Evolutionary conservation across 306 rosid genomes (phyloP).

Genomic region (Hippophae gyantsensis): DNA sequence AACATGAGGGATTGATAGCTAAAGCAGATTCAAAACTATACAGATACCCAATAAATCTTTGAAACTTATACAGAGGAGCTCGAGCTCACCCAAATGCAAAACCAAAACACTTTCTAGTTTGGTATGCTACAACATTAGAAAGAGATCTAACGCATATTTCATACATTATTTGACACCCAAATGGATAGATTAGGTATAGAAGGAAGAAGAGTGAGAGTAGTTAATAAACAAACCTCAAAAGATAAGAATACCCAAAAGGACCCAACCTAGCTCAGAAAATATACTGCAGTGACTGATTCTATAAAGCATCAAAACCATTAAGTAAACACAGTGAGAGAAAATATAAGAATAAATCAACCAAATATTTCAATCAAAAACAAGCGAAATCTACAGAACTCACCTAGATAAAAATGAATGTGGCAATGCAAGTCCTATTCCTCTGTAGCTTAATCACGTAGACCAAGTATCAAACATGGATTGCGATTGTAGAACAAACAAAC

Average conservation of each 20-base stretch:
- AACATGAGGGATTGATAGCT: background rate
- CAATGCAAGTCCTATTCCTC: conserved; percentile 1
- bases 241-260: background rate
- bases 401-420: background rate
- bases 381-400: conserved; percentile 3
- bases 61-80: conserved; percentile 5
- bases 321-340: background rate
- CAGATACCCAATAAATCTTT: background rate
- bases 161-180: background rate
- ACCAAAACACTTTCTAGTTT: background rate
- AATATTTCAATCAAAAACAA: conserved; percentile 4
- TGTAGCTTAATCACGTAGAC: conserved; percentile 11
- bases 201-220: background rate
- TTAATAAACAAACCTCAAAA: conserved; percentile 14
- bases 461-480: conserved; percentile 13
- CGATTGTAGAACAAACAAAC: conserved; percentile 16
- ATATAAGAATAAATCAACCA: background rate
- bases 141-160: background rate
- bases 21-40: background rate
- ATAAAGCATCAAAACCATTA: background rate
- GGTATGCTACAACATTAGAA: background rate
- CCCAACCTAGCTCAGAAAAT: background rate
- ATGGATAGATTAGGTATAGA: background rate
- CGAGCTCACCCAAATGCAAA: background rate
- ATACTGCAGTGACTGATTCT: background rate